A percentile compares a stretch with the other conserved stretches of the same genome.
Evolutionary conservation across 768 basidiomycete genomes (phyloP).

Genomic region (Tylopilus cervinicoccineus): DNA sequence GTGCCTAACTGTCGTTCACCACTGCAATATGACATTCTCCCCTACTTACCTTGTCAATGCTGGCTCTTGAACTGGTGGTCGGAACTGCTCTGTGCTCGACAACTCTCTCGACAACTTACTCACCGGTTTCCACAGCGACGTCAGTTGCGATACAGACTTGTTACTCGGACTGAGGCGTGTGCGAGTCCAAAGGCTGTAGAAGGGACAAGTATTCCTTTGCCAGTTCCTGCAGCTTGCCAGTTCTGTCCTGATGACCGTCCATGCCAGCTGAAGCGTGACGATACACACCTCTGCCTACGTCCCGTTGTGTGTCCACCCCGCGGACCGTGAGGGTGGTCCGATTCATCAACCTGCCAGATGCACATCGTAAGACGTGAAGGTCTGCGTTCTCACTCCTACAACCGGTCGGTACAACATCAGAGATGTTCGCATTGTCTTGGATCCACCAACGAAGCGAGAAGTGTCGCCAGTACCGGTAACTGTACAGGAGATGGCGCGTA

Average conservation of each 20-base stretch:
- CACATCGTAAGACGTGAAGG: slow-evolving; percentile 29
- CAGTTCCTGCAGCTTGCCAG: not conserved
- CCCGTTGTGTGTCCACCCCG: no score
- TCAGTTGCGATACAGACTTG: slow-evolving; percentile 74
- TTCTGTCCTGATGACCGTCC: slow-evolving; percentile 30
- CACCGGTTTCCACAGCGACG: slow-evolving; percentile 75
- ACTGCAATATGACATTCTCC: no score
- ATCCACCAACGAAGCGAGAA: slow-evolving; percentile 69
- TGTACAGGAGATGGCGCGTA: no score
- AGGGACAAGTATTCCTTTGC: slow-evolving; percentile 61
- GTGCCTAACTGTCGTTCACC: no score
- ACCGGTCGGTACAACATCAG: no score
- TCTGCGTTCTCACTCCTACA: no score
- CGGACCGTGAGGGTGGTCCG: no score
- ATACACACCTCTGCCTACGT: slow-evolving; percentile 19
- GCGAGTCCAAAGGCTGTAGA: slow-evolving; percentile 47
- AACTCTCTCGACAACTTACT: slow-evolving; percentile 71
- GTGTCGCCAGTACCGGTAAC: no score
- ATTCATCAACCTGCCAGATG: slow-evolving; percentile 45
- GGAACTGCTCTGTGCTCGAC: slow-evolving; percentile 48
- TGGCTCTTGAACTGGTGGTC: slow-evolving; percentile 38
- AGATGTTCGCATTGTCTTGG: slow-evolving; percentile 58
- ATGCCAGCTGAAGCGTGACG: slow-evolving; percentile 86
- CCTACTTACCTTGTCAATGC: no score
- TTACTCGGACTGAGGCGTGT: slow-evolving; percentile 54